Evolutionary conservation across 208 protist genomes (phyloP).

Genomic region (Trichomonas gallinae): DNA sequence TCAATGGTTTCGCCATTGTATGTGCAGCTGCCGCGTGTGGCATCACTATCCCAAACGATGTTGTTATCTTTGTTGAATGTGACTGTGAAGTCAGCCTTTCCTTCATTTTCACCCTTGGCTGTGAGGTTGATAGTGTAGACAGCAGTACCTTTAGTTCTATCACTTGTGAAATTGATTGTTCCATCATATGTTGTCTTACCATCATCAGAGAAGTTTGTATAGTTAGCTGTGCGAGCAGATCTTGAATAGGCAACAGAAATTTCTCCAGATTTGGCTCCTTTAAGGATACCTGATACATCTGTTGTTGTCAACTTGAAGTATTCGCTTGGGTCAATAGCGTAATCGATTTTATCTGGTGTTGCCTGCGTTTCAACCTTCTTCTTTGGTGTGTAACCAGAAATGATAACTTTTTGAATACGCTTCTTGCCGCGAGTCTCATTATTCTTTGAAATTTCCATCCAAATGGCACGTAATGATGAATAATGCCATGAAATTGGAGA

Average conservation of each 20-base stretch:
- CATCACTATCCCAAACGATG: not conserved
- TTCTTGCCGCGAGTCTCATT: no score
- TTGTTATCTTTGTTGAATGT: not conserved
- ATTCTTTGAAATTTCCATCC: not conserved
- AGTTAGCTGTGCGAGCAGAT: not conserved
- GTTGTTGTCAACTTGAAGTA: not conserved
- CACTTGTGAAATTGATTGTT: not conserved
- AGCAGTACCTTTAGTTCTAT: not conserved
- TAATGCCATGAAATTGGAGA: not conserved
- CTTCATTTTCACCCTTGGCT: not conserved
- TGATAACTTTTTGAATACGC: not conserved
- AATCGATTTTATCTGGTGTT: not conserved
- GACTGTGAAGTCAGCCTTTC: not conserved
- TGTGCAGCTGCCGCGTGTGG: not conserved
- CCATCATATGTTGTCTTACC: not conserved
- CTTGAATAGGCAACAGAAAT: not conserved
- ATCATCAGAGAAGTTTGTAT: not conserved
- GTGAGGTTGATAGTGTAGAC: not conserved
- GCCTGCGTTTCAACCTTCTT: no score
- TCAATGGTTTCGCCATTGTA: not conserved
- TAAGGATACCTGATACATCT: not conserved
- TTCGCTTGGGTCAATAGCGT: not conserved
- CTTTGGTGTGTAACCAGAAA: not conserved
- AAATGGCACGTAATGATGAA: not conserved
- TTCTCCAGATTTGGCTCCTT: not conserved